Percentiles rank a stretch among this genome's conserved stretches.
Conservation (phyloP, 495 filamentous ascomycete genomes). For the Penicillium verhagenii region DNA sequence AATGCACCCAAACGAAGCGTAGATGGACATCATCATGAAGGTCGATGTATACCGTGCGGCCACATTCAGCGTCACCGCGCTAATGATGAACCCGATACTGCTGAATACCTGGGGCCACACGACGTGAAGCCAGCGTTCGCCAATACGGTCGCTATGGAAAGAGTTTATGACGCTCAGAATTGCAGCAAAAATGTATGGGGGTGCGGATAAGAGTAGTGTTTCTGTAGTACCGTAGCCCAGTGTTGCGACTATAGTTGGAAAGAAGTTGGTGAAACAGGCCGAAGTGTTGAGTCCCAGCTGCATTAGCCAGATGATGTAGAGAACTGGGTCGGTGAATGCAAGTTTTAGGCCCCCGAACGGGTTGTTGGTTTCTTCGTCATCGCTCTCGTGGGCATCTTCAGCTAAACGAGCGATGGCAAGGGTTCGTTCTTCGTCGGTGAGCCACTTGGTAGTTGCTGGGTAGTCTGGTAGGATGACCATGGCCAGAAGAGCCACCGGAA, state of each 20-base stretch:
- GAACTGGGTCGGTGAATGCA: slow-evolving; percentile 39
- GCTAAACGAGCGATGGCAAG: slow-evolving; percentile 42
- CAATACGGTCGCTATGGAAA: slow-evolving; percentile 30
- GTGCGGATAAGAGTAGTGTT: slow-evolving; percentile 42
- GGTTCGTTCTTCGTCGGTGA: slow-evolving; percentile 34
- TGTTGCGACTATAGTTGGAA: slow-evolving; percentile 41
- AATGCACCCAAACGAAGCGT: slow-evolving; percentile 38
- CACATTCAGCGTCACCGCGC: slow-evolving; percentile 35
- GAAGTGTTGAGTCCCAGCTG: slow-evolving; percentile 40
- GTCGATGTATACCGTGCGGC: slow-evolving; percentile 40
- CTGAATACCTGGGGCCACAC: slow-evolving; percentile 39
- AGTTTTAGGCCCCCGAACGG: slow-evolving; percentile 40
- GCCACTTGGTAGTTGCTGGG: slow-evolving; percentile 35
- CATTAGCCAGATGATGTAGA: slow-evolving; percentile 37
- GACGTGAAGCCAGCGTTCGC: slow-evolving; percentile 43
- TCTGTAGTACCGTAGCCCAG: slow-evolving; percentile 35
- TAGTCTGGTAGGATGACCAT: slow-evolving; percentile 37
- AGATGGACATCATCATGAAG: slow-evolving; percentile 46
- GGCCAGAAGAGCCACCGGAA: slow-evolving; percentile 26
- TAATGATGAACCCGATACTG: slow-evolving; percentile 39
- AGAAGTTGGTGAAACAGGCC: slow-evolving; percentile 44
- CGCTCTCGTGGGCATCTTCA: slow-evolving; percentile 30
- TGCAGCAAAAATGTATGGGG: slow-evolving; percentile 45
- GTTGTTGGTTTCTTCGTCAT: slow-evolving; percentile 42
- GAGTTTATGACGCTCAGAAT: slow-evolving; percentile 35